Evolutionary conservation across 2,329 filamentous ascomycete species (phyloP).

Genomic region (Dryadomyces quercivorus): DNA sequence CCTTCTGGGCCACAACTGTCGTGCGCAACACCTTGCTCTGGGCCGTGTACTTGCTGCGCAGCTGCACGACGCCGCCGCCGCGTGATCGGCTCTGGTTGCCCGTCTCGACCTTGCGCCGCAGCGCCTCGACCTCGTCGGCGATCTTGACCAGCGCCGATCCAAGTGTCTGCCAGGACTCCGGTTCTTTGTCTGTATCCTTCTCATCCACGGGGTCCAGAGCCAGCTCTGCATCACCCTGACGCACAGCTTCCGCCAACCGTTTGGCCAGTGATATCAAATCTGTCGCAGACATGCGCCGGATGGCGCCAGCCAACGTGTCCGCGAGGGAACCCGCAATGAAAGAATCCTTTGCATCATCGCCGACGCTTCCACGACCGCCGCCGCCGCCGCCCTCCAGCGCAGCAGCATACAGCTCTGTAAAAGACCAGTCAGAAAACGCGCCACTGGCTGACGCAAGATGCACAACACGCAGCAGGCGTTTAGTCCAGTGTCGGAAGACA

Average conservation of each 20-base stretch:
- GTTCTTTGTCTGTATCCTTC: constrained; percentile 14
- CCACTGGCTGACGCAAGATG: constrained; percentile 30
- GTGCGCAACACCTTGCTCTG: constrained; percentile 60
- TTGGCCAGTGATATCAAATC: constrained; percentile 29
- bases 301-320: constrained; percentile 28
- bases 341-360: constrained; percentile 18
- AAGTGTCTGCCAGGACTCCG: constrained; percentile 10
- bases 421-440: constrained; percentile 19
- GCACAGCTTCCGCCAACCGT: constrained; percentile 26
- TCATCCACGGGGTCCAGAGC: constrained; percentile 22
- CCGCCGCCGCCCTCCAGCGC: constrained; percentile 26
- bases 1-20: constrained; percentile 69
- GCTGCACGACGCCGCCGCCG: constrained; percentile 11
- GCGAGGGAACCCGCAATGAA: constrained; percentile 26
- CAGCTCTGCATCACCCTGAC: constrained; percentile 24
- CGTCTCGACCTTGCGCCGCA: constrained; percentile 32
- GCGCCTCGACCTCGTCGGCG: constrained; percentile 30
- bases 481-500: constrained; percentile 19
- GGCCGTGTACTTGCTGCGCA: constrained; percentile 66
- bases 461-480: constrained; percentile 34
- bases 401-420: constrained; percentile 47
- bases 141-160: constrained; percentile 25
- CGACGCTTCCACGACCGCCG: not conserved
- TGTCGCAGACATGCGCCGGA: constrained; percentile 48
- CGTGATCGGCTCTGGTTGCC: constrained; percentile 18